These are phyloP conservation scores for Solanum etuberosum DNA, from an alignment of 257 asterid species.

Conservation along the genomic window DNA sequence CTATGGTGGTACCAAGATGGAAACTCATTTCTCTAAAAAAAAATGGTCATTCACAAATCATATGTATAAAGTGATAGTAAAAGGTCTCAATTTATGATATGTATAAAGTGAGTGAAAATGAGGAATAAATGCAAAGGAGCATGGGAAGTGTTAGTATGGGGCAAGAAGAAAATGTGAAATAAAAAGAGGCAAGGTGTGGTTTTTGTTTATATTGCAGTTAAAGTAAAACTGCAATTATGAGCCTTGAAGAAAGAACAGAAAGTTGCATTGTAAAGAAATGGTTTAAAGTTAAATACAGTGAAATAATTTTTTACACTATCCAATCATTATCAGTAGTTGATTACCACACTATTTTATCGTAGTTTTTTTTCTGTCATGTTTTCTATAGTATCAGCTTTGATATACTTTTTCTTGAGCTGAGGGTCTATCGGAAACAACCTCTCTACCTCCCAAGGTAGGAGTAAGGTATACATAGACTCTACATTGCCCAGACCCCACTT, in stretches of 20 bases:
- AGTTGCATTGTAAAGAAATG: neutral
- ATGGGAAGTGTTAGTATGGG: neutral
- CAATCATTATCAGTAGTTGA: neutral
- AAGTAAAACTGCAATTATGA: neutral
- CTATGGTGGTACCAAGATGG: constrained; percentile 36
- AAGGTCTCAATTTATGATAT: neutral
- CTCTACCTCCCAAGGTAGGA: neutral
- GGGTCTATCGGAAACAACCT: neutral
- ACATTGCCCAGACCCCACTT: neutral
- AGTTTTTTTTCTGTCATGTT: neutral
- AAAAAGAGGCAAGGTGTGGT: neutral
- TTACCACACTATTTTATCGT: no score
- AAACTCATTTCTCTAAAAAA: constrained; percentile 29
- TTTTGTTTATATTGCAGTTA: neutral
- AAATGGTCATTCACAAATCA: neutral
- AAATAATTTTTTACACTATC: neutral
- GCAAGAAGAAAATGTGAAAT: constrained; percentile 1
- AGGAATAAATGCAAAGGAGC: neutral
- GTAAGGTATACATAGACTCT: neutral
- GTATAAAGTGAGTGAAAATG: neutral
- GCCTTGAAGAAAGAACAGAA: neutral
- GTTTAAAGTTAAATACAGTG: neutral
- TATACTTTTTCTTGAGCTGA: neutral
- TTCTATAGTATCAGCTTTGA: neutral
- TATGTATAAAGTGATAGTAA: neutral